Base-by-base conservation (phyloP, 768 basidiomycete genomes). In the Calocybe indica region DNA sequence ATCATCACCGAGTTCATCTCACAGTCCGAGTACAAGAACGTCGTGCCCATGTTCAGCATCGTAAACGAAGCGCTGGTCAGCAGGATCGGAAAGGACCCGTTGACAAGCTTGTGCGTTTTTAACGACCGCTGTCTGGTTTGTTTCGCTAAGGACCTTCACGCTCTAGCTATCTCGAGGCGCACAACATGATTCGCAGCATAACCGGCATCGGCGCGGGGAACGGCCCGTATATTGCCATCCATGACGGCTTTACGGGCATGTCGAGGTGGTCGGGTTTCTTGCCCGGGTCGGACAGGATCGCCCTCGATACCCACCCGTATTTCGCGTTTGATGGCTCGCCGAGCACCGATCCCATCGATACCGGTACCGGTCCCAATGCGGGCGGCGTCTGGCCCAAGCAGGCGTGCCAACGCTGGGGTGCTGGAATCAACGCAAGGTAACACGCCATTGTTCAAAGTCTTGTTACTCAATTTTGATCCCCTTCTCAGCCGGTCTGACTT, bases 1-100 rank as follows among this genome's bases (percentile, higher is more conserved):
- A 76, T 83, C 41, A 69, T 88, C 57, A 75, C 80, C 44, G 85
- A 88, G 63, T 94, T 93, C 67, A 84, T 94, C 61, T 76, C 79
- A n/a, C 86, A 90, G 62, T 76, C 82, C 2, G 76, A 89, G 56
- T 90, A 85, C 70, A 69, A 66, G 48, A 68, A 83, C 46, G 76
- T 91, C 13, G 73, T 85, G 6, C 73, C 72, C 9, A 69, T 80
- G 48, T 86, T 84, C 56, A 77, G 83, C 32, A 76, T 85, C 51
- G 54, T 85, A 46, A 86, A 86, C 53, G 84, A 86, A 61, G 72
- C 82, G 1, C 62, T 76, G 30, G 49, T 77, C 32, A 54, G 59
- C 11, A 70, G 68, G 13, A 85, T 91, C 38, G 86, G 87, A n/a
- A 58, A 58, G 37, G 66, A 73, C 12, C 62, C 70, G 36, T 53